phyloP scores from a whole-genome alignment of 1,284 basidiomycete genomes.

The Chalciporus sp. region DNA sequence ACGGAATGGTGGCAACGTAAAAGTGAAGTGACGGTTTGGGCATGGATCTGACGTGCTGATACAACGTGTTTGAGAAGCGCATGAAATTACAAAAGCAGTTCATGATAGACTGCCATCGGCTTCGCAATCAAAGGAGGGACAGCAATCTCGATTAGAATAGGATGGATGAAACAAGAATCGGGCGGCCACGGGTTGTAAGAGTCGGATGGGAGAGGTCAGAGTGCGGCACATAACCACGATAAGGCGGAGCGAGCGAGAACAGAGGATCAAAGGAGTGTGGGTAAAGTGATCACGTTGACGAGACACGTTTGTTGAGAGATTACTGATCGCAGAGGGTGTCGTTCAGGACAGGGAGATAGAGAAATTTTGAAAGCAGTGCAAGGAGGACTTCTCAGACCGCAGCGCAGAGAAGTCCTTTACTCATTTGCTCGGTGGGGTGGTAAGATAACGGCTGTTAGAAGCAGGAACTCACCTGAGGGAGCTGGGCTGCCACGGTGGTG shows the following conservation, averaged over 20 bases:
- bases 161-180: constrained; percentile 14
- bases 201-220: constrained; percentile 10
- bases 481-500: constrained; percentile 27
- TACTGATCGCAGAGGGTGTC: constrained; percentile 20
- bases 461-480: constrained; percentile 8
- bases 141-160: constrained; percentile 26
- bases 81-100: constrained; percentile 38
- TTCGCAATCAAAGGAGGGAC: constrained; percentile 26
- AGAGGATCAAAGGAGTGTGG: constrained; percentile 22
- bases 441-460: constrained; percentile 22
- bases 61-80: constrained; percentile 39
- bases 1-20: constrained; percentile 35
- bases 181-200: constrained; percentile 20
- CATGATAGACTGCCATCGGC: constrained; percentile 37
- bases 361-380: constrained; percentile 20
- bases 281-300: constrained; percentile 19
- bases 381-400: constrained; percentile 24
- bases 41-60: constrained; percentile 39
- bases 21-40: constrained; percentile 32
- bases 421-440: constrained; percentile 9
- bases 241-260: constrained; percentile 5
- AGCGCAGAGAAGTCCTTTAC: constrained; percentile 25
- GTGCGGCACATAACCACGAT: constrained; percentile 5
- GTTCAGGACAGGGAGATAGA: constrained; percentile 18
- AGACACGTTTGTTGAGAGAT: constrained; percentile 23